Evolutionary conservation across 169 alveolate species (phyloP).

Genomic region (Cryptosporidium viatorum): DNA sequence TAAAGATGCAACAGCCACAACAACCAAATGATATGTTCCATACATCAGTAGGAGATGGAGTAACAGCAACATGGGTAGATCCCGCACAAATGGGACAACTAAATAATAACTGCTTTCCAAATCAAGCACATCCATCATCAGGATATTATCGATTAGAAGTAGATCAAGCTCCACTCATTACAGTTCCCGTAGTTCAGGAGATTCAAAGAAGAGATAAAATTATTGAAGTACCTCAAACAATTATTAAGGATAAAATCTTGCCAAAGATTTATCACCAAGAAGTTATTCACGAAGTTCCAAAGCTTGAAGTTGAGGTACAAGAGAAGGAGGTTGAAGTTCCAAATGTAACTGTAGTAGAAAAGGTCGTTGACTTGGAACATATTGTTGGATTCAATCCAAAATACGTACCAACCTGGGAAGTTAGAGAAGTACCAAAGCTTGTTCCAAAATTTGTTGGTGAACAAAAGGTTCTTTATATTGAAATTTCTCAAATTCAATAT

Average conservation of each 20-base stretch:
- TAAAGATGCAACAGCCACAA: constrained; percentile 59
- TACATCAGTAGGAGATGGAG: constrained; percentile 56
- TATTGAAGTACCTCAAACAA: constrained; percentile 85
- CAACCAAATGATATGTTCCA: constrained; percentile 52
- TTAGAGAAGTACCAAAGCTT: constrained; percentile 86
- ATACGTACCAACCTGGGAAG: constrained; percentile 87
- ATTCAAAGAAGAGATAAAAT: constrained; percentile 84
- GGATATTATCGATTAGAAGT: constrained; percentile 81
- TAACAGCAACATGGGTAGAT: constrained; percentile 73
- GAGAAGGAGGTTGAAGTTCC: constrained; percentile 83
- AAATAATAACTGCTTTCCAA: constrained; percentile 21
- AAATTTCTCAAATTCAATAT: constrained; percentile 86
- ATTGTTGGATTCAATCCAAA: constrained; percentile 87
- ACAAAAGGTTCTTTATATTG: constrained; percentile 85
- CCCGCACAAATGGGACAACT: constrained; percentile 53
- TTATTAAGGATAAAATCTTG: constrained; percentile 83
- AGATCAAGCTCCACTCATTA: constrained; percentile 86
- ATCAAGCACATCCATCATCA: constrained; percentile 35
- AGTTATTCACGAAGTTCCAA: constrained; percentile 87
- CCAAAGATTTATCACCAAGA: constrained; percentile 86
- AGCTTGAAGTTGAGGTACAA: constrained; percentile 82
- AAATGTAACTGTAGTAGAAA: constrained; percentile 81
- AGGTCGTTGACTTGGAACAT: constrained; percentile 83
- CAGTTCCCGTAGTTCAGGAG: constrained; percentile 87
- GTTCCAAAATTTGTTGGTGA: constrained; percentile 88